Base-by-base conservation (phyloP, 1,284 basidiomycete species). In the Austroboletus niveus region DNA sequence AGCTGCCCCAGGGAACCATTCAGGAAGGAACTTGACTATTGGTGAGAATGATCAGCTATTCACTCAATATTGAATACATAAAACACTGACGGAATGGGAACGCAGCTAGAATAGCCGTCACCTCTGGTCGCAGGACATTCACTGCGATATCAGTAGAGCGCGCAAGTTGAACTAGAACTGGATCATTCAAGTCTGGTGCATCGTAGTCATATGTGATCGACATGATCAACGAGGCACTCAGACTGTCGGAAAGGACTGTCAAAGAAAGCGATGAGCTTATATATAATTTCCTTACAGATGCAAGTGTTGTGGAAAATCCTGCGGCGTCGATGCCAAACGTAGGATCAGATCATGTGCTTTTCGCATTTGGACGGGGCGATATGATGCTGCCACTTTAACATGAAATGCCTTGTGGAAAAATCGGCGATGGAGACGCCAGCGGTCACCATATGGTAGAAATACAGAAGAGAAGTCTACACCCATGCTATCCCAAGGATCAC, bases 371-470 rank as follows among this genome's bases (percentile, higher is more conserved):
- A 48, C 24, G 8, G 63, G 65, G 44, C 49, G 63, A 32, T 53
- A 64, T 40, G 56, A 51, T 9, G 47, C 31, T 0, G 54, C 63
- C 24, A 61, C 59, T 20, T 49, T 57, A 9, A 44, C 27, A 10
- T 55, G 53, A 22, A 65, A 58, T 8, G 63, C 57, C 35, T 65
- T 59, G 27, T 67, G 61, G 45, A 64, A 68, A n/a, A 63, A 9
- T 20, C 63, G 51, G 10, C 65, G 60, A 48, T 64, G 62, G 35
- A 64, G 60, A 1, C 62, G 60, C 61, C 64, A 66, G 7, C 51
- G 52, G 44, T 63, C 58, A 15, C 62, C 56, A 42, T 66, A 63
- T 5, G 55, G 62, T 10, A 62, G 15, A 30, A 56, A 56, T 43
- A 61, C 42, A 6, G 62, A 65, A 3, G 52, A 43, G 47, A 65